Conservation (phyloP, 2,329 filamentous ascomycete species). For the Tolypocladium album region DNA sequence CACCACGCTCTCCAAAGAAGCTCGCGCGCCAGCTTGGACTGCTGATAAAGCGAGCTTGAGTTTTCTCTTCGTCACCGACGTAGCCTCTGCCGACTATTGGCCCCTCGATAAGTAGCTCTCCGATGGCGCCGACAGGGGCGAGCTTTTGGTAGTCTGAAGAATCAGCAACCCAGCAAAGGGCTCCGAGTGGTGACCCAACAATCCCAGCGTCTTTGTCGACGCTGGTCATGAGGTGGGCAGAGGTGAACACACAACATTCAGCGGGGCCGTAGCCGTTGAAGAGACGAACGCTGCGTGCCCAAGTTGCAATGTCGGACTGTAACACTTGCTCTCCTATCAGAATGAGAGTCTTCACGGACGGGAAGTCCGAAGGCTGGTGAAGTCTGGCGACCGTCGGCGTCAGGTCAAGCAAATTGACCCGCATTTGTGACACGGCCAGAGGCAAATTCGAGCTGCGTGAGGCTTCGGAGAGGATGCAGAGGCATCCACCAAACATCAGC, state of each 20-base stretch:
- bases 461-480: slow-evolving; percentile 43
- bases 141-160: slow-evolving; percentile 8
- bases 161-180: slow-evolving; percentile 12
- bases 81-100: slow-evolving; percentile 39
- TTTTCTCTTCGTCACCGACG: slow-evolving; percentile 22
- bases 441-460: slow-evolving; percentile 40
- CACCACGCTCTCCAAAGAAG: slow-evolving; percentile 4
- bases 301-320: neutral
- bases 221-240: slow-evolving; percentile 16
- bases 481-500: slow-evolving; percentile 35
- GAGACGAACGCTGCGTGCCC: neutral
- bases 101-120: slow-evolving; percentile 26
- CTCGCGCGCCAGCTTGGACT: slow-evolving; percentile 26
- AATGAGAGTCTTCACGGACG: slow-evolving; percentile 33
- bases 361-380: slow-evolving; percentile 31
- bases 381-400: slow-evolving; percentile 39
- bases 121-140: slow-evolving; percentile 13
- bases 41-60: slow-evolving; percentile 21
- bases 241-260: slow-evolving; percentile 20
- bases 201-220: slow-evolving; percentile 18
- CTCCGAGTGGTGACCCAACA: slow-evolving; percentile 5
- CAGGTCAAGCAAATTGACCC: slow-evolving; percentile 36
- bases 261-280: slow-evolving; percentile 34
- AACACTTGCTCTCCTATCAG: neutral
- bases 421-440: slow-evolving; percentile 30